Evolutionary conservation across 441 rosid genomes (phyloP).

Genomic region (Erodium moschatum): DNA sequence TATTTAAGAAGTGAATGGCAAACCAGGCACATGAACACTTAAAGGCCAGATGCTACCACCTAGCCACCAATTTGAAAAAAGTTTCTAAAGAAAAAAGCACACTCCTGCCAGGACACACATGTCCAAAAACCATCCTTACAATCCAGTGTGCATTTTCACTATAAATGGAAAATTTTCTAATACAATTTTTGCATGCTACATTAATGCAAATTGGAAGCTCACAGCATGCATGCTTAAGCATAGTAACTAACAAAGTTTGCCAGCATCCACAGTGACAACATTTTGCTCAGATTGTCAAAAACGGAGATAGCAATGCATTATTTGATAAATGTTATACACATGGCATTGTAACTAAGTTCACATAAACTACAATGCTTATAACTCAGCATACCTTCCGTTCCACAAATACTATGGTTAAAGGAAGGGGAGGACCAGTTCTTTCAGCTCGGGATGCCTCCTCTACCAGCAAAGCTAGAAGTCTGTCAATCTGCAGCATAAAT

Average conservation of each 20-base stretch:
- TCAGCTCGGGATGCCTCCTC: slow-evolving; percentile 29
- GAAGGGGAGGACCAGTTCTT: slow-evolving; percentile 28
- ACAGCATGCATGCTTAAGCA: too few species aligned
- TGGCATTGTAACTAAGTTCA: neutral
- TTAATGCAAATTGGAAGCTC: too few species aligned
- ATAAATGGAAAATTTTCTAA: neutral
- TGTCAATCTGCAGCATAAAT: slow-evolving; percentile 27
- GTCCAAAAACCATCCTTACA: neutral
- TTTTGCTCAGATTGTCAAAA: neutral
- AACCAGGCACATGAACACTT: neutral
- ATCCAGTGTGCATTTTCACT: neutral
- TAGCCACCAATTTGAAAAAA: too few species aligned
- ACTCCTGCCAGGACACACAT: too few species aligned
- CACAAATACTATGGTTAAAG: slow-evolving; percentile 34
- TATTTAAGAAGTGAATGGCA: neutral
- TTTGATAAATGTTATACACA: neutral
- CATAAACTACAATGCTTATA: neutral
- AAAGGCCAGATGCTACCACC: too few species aligned
- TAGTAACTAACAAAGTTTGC: too few species aligned
- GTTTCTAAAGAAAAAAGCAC: too few species aligned
- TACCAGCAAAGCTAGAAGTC: slow-evolving; percentile 30
- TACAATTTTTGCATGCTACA: neutral
- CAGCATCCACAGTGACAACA: neutral
- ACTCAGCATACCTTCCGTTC: slow-evolving; percentile 29
- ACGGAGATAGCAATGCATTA: neutral